A percentile compares a stretch with the other conserved stretches of the same genome.
Conservation (phyloP, 2,329 filamentous ascomycete genomes). For the Epichloe gansuensis region DNA sequence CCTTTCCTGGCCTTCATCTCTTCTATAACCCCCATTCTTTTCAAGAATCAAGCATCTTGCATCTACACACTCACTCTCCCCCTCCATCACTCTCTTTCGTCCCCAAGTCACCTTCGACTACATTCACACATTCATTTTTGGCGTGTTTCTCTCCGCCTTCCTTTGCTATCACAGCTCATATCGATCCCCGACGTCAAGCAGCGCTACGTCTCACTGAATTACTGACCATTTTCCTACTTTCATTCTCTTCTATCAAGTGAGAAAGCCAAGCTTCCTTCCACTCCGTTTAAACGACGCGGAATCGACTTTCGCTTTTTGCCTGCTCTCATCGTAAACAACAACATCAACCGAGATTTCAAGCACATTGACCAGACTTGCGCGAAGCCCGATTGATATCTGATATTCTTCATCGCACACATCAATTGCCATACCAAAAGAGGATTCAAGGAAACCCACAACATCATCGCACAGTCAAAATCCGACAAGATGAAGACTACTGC, state of each 20-base stretch:
- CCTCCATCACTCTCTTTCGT: background rate
- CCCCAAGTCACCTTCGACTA: conserved; percentile 2
- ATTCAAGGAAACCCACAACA: background rate
- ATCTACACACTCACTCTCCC: background rate
- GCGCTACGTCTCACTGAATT: conserved; percentile 7
- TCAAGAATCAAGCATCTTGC: background rate
- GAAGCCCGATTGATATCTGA: background rate
- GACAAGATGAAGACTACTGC: conserved; percentile 36
- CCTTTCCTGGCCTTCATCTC: conserved; percentile 6
- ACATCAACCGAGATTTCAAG: background rate
- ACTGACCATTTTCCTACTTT: conserved; percentile 10
- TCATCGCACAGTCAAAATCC: conserved; percentile 2
- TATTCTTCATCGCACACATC: background rate
- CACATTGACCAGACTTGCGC: background rate
- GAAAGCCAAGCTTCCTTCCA: conserved; percentile 20
- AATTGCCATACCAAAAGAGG: background rate
- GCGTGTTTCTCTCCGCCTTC: conserved; percentile 6
- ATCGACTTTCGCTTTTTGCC: conserved; percentile 20
- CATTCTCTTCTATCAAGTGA: conserved; percentile 15
- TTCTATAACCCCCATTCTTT: conserved; percentile 10
- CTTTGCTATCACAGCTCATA: conserved; percentile 7
- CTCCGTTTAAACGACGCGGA: conserved; percentile 14
- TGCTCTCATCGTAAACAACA: background rate
- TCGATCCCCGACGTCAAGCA: conserved; percentile 7
- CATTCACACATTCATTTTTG: conserved; percentile 17